A percentile compares a stretch with the other conserved stretches of the same genome.
Evolutionary conservation across 164 flowering plant genomes (phyloP).

Genomic region (Tetrastigma voinierianum): DNA sequence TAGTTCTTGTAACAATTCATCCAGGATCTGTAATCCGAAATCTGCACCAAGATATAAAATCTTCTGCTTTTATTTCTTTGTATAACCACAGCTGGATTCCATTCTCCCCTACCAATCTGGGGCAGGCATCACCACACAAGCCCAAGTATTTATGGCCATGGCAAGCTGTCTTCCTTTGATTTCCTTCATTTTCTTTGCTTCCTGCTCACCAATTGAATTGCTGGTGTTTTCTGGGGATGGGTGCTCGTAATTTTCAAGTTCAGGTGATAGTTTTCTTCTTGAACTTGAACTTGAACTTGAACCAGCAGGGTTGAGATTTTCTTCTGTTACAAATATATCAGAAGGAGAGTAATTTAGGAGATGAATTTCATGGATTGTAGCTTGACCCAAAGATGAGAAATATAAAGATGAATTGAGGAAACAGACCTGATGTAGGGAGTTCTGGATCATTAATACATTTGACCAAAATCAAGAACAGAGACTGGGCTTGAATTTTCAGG

Average conservation of each 20-base stretch:
- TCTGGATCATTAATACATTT: slow-evolving; percentile 33
- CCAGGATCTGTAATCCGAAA: slow-evolving; percentile 39
- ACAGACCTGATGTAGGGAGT: slow-evolving; percentile 39
- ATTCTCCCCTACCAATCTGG: slow-evolving; percentile 41
- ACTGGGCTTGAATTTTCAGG: slow-evolving; percentile 78
- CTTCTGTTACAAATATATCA: slow-evolving; percentile 17
- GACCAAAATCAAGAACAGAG: slow-evolving; percentile 63
- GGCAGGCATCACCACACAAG: slow-evolving; percentile 35
- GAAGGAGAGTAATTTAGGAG: neutral
- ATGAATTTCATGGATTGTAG: neutral
- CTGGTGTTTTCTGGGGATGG: slow-evolving; percentile 1
- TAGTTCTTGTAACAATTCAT: slow-evolving; percentile 44
- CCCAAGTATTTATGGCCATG: slow-evolving; percentile 7
- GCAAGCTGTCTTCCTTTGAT: slow-evolving; percentile 17
- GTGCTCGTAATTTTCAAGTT: slow-evolving; percentile 17
- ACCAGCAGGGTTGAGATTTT: slow-evolving; percentile 16
- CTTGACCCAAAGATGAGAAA: neutral
- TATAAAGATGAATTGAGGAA: slow-evolving; percentile 2
- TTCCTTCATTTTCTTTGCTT: neutral
- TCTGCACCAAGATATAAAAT: slow-evolving; percentile 36
- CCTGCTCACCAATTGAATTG: slow-evolving; percentile 1
- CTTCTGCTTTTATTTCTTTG: slow-evolving; percentile 25
- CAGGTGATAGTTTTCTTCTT: slow-evolving; percentile 43
- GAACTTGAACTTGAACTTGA: no score
- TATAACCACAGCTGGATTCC: slow-evolving; percentile 38